Conservation (phyloP, 1,139 yeast genomes). For the Keqinozyma sinolaborantium region DNA sequence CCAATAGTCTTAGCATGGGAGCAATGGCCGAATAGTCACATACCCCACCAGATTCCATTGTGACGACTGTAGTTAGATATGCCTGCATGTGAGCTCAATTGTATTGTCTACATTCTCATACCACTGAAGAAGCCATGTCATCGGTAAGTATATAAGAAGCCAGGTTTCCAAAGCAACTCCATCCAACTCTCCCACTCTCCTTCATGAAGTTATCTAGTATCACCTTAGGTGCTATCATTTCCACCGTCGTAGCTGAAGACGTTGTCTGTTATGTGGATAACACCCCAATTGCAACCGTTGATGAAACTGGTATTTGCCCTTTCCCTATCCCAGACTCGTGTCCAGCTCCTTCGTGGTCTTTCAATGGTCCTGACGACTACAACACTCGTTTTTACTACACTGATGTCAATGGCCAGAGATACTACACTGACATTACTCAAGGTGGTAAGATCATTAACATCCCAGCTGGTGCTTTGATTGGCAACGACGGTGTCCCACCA, state of each 20-base stretch:
- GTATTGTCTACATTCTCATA: too few species aligned
- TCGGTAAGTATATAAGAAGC: too few species aligned
- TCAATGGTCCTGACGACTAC: conserved; percentile 28
- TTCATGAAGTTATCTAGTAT: conserved; percentile 11
- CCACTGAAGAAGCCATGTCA: too few species aligned
- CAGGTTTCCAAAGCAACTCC: too few species aligned
- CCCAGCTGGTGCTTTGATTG: conserved; percentile 31
- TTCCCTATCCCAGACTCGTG: conserved; percentile 28
- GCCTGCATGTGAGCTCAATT: too few species aligned
- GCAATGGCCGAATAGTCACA: too few species aligned
- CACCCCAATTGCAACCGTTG: conserved; percentile 30
- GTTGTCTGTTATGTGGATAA: conserved; percentile 39
- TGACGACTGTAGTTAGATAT: too few species aligned
- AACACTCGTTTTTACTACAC: conserved; percentile 34
- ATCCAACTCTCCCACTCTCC: too few species aligned
- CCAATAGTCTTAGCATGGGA: too few species aligned
- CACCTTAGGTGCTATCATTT: conserved; percentile 13
- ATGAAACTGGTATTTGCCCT: conserved; percentile 40
- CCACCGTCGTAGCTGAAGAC: conserved; percentile 10
- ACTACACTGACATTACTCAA: conserved; percentile 31
- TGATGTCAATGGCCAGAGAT: conserved; percentile 17
- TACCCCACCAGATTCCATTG: too few species aligned
- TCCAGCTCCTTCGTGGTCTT: conserved; percentile 27
- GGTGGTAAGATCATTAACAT: conserved; percentile 31
- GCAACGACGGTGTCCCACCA: conserved; percentile 18